Conservation (phyloP, 2,329 filamentous ascomycete genomes). For the Colletotrichum gigasporum region DNA sequence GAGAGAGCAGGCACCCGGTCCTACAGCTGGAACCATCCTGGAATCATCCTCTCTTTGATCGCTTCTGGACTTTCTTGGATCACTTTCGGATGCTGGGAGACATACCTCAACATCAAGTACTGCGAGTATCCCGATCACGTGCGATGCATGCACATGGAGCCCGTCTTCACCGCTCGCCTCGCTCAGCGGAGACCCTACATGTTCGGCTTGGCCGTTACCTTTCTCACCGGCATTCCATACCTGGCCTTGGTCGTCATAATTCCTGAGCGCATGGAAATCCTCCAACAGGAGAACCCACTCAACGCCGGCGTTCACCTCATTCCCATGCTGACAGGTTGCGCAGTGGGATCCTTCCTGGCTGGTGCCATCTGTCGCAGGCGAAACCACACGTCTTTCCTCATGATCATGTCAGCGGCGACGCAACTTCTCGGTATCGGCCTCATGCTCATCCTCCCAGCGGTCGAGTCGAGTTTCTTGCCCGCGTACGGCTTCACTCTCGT, state of each 20-base stretch:
- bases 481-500: constrained; percentile 66
- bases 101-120: constrained; percentile 38
- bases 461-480: constrained; percentile 44
- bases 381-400: constrained; percentile 63
- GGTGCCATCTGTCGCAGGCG: constrained; percentile 62
- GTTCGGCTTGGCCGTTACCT: constrained; percentile 59
- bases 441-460: constrained; percentile 53
- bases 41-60: constrained; percentile 59
- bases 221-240: constrained; percentile 67
- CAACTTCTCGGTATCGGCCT: constrained; percentile 63
- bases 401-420: constrained; percentile 58
- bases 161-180: constrained; percentile 63
- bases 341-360: constrained; percentile 64
- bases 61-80: constrained; percentile 58
- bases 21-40: constrained; percentile 59
- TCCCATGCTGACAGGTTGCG: constrained; percentile 66
- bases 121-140: constrained; percentile 13
- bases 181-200: constrained; percentile 59
- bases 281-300: constrained; percentile 62
- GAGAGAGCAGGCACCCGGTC: constrained; percentile 65
- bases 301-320: constrained; percentile 66
- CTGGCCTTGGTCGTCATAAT: constrained; percentile 67
- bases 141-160: constrained; percentile 50
- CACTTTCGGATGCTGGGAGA: constrained; percentile 61
- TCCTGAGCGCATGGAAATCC: constrained; percentile 69